Evolutionary conservation across 2,329 filamentous ascomycete species (phyloP).

Genomic region (Phialophora tarda): DNA sequence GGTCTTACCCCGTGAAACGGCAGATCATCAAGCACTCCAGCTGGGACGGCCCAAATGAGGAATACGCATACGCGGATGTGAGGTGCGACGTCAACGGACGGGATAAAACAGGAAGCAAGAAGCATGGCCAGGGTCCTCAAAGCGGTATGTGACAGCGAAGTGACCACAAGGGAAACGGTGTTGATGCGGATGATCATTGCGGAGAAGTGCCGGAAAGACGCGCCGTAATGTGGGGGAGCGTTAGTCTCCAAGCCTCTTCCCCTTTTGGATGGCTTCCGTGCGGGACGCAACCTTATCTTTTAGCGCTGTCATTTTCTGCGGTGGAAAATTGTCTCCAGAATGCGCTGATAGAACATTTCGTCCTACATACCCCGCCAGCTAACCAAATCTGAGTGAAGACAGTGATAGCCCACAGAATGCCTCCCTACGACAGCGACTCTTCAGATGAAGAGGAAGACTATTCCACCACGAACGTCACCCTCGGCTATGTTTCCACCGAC

Average conservation of each 20-base stretch:
- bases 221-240: conserved; percentile 2
- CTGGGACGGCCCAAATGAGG: conserved; percentile 21
- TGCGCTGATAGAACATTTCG: neutral
- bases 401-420: conserved; percentile 56
- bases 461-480: conserved; percentile 75
- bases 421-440: conserved; percentile 84
- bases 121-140: conserved; percentile 7
- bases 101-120: conserved; percentile 12
- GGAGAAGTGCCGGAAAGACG: neutral
- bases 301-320: neutral
- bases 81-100: conserved; percentile 10
- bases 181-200: conserved; percentile 7
- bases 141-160: conserved; percentile 18
- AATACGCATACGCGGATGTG: conserved; percentile 23
- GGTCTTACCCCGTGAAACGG: conserved; percentile 7
- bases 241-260: conserved; percentile 1
- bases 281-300: conserved; percentile 25
- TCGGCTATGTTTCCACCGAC: conserved; percentile 86
- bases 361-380: neutral
- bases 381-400: neutral
- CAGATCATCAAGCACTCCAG: conserved; percentile 4
- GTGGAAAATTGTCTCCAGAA: neutral
- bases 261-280: conserved; percentile 13
- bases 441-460: conserved; percentile 65
- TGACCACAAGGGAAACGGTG: conserved; percentile 2